Base-by-base conservation (phyloP, 225 moss, liverwort and hornwort species). In the Physcomitrellopsis africana region DNA sequence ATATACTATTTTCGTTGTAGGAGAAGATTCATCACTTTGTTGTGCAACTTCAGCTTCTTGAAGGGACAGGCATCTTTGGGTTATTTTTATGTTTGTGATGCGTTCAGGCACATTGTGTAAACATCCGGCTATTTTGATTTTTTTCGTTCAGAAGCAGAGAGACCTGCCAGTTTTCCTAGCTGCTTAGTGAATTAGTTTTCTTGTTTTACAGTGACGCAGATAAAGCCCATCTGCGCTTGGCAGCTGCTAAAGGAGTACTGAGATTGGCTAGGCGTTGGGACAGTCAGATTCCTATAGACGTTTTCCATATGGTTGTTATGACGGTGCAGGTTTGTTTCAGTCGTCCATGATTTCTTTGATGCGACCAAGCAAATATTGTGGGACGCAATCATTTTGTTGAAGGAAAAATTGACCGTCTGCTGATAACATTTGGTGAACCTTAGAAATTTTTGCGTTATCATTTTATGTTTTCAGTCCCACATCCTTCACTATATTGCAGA, bases 201-300 rank as follows among this genome's bases (percentile, higher is more conserved):
- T 26, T 62, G 41, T 79, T 5, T 68, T 17, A 59, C 97, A 99
- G 97, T 91, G 90, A 89, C 44, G 67, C 90, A 56, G 97, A 99
- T 79, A 99, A 90, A 84, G 91, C 87, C 26, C 90, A 99, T 81
- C 79, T 99, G 64, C 94, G 95, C 41, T 85, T 99, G 69, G 97
- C 97, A 75, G 90, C 97, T 75, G 97, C 95, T 18, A 95, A 99
- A 75, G 97, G 87, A 46, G 81, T 99, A 73, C 60, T 99, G 72
- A 80, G 95, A 67, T 75, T 99, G 81, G 95, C 93, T 20, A 80
- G 97, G 63, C 95, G 97, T 53, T 99, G 97, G 97, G 97, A 99
- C 75, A 81, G 77, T 65, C 93, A 95, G 68, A 93, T 99, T 81
- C 82, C 90, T 20, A 83, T 91, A 22, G 86, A 89, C 67, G 77